These are phyloP conservation scores for Panicum virgatum DNA, from an alignment of 202 grass and related monocot species.

Conservation along the genomic window DNA sequence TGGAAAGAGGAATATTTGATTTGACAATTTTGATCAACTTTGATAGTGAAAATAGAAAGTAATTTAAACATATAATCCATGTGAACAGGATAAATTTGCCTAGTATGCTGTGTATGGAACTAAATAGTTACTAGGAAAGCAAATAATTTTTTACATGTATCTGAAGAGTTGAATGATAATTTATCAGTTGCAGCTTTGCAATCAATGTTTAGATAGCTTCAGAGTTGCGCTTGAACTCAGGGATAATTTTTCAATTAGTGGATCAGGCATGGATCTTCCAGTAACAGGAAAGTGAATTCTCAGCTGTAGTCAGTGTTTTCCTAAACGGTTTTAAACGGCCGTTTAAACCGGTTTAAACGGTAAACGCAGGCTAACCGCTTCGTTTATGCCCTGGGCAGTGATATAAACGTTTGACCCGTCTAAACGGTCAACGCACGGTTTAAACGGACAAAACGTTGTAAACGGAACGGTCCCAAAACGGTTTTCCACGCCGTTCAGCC, in stretches of 20 bases:
- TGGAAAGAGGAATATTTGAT: not conserved
- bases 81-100: not conserved
- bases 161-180: not conserved
- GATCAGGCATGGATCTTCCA: not conserved
- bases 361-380: too few species aligned
- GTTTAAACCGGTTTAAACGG: too few species aligned
- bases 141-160: not conserved
- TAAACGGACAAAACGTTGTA: too few species aligned
- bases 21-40: not conserved
- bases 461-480: too few species aligned
- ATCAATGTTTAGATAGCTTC: constrained; percentile 10
- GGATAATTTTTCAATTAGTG: not conserved
- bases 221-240: not conserved
- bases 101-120: not conserved
- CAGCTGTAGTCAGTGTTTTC: too few species aligned
- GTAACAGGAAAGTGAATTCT: not conserved
- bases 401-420: too few species aligned
- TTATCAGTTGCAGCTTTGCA: not conserved
- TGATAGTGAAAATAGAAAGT: not conserved
- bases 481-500: too few species aligned
- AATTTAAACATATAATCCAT: not conserved
- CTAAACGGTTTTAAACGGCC: too few species aligned
- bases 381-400: too few species aligned
- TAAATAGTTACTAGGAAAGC: not conserved
- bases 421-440: too few species aligned